Base-by-base conservation (phyloP, 495 filamentous ascomycete species). In the Aspergillus wentii region DNA sequence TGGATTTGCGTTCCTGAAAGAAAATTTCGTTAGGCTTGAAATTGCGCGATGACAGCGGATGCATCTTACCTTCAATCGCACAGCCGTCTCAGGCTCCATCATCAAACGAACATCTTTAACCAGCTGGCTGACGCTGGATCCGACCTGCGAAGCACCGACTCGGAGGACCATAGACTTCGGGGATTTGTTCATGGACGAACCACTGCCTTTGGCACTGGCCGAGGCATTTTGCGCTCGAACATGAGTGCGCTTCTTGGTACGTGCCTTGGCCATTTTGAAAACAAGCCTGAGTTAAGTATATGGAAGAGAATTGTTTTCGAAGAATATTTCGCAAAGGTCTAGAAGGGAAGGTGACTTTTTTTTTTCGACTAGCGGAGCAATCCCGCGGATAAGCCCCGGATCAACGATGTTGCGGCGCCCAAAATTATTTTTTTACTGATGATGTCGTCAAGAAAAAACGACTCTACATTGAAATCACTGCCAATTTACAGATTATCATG, bases 101-200 rank as follows among this genome's bases (percentile, higher is more conserved):
- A 97, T 90, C 13, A 71, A 68, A 37, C 92, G 79, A 16, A 96
- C 86, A 69, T 99, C 92, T 47, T 85, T 82, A 4, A 91, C 92
- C 40, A 99, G 68, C 61, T 96, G 90, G 53, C 79, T 91, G 41
- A 99, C 74, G 64, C 85, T 94, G 37, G 86, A 79, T 41, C 92
- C 92, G 21, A 97, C 88, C 55, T 95, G 88, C 46, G 88, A 83
- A 54, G 88, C 92, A 50, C 94, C 92, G 37, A 95, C 88, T 48
- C 92, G 82, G 62, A 99, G 94, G 36, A 99, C 92, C 94, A 99
- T 97, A 51, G 83, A 90, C 72, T 95, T 95, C 11, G 92, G 92
- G 35, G 78, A 74, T 40, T 77, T 77, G 44, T 61, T 62, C 46
- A 61, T 59, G 6, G 69, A 52, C 13, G 72, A 66, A 29, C 73